These are phyloP conservation scores for Cinnamomum micranthum DNA, from an alignment of 164 flowering plant genomes.

Conservation along the genomic window DNA sequence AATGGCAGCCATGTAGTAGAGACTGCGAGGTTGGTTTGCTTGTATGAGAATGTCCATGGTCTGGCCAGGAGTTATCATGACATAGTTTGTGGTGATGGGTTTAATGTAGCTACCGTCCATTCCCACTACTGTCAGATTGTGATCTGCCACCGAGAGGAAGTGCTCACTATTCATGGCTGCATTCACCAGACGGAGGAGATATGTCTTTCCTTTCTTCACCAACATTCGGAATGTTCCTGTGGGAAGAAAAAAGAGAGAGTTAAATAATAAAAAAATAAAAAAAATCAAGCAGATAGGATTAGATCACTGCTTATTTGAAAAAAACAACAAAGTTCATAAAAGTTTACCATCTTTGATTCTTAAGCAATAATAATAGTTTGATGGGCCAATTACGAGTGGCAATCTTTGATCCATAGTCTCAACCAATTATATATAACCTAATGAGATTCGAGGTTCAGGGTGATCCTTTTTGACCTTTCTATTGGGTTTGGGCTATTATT, in stretches of 20 bases:
- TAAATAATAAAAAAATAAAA: not conserved
- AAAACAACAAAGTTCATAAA: no score
- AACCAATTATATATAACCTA: no score
- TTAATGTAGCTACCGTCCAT: slow-evolving; percentile 19
- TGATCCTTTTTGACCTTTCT: no score
- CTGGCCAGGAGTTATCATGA: slow-evolving; percentile 26
- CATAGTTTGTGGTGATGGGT: slow-evolving; percentile 13
- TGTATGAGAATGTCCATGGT: slow-evolving; percentile 22
- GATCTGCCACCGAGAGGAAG: slow-evolving; percentile 21
- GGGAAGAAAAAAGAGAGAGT: not conserved
- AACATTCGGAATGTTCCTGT: slow-evolving; percentile 10
- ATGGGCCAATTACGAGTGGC: no score
- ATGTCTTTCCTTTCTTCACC: slow-evolving; percentile 14
- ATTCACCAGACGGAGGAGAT: slow-evolving; percentile 18
- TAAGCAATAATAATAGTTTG: no score
- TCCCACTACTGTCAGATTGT: slow-evolving; percentile 15
- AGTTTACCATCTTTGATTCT: no score
- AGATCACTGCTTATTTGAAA: not conserved
- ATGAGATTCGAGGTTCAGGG: no score
- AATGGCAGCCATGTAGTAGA: slow-evolving; percentile 29
- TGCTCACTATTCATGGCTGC: slow-evolving; percentile 14
- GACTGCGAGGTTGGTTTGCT: slow-evolving; percentile 17
- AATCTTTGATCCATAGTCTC: no score
- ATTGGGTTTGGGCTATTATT: no score
- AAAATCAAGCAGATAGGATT: not conserved